phyloP scores from a whole-genome alignment of 129 eudicot genomes.

The Deinandra increscens region DNA sequence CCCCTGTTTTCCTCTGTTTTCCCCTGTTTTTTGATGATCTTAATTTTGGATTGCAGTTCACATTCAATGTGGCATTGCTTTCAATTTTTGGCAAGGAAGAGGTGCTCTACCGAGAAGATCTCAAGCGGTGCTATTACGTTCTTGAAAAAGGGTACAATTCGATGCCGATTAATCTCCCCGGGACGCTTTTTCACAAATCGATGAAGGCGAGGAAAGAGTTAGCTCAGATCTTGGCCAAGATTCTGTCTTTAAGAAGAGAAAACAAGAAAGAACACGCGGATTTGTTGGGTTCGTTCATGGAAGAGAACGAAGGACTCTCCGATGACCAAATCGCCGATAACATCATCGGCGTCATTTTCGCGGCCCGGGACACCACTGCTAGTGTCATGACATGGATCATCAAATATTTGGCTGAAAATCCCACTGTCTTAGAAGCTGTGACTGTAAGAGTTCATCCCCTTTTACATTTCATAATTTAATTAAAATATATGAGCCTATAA shows the following conservation, averaged over 20 bases:
- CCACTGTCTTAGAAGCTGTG: constrained; percentile 78
- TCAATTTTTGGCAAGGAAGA: constrained; percentile 94
- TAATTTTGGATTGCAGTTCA: constrained; percentile 52
- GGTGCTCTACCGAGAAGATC: constrained; percentile 76
- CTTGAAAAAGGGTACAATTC: constrained; percentile 97
- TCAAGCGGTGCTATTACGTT: constrained; percentile 82
- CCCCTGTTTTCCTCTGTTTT: constrained; percentile 15
- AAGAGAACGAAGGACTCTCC: constrained; percentile 72
- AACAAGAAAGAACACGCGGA: constrained; percentile 43
- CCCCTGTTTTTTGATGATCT: constrained; percentile 10
- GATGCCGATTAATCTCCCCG: constrained; percentile 89
- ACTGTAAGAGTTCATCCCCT: constrained; percentile 49
- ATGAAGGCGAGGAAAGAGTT: constrained; percentile 89
- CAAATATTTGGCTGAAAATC: constrained; percentile 83
- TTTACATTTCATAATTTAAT: neutral
- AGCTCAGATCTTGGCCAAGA: constrained; percentile 82
- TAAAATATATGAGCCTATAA: too few relatives aligned
- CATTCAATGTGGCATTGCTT: constrained; percentile 91
- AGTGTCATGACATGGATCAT: constrained; percentile 93
- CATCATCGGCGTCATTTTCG: constrained; percentile 89
- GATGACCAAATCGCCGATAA: constrained; percentile 97
- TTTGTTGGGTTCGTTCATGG: constrained; percentile 84
- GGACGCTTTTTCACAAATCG: constrained; percentile 84
- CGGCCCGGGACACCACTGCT: constrained; percentile 95
- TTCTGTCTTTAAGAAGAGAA: constrained; percentile 55